These are phyloP conservation scores for Saxophila tyrrhenica DNA, from an alignment of 495 filamentous ascomycete genomes.

Conservation along the genomic window DNA sequence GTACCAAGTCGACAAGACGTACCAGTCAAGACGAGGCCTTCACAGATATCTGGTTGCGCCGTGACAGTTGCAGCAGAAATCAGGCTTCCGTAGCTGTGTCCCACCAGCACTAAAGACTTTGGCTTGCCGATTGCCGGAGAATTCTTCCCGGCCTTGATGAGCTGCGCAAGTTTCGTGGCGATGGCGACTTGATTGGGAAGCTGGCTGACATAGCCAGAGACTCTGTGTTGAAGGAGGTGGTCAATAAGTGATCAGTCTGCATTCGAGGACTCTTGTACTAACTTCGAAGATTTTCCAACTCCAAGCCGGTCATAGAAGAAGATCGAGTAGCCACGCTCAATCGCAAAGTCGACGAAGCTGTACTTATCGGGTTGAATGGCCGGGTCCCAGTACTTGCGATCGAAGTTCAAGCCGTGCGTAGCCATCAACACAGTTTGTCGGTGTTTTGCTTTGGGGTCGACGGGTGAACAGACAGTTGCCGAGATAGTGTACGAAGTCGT, in stretches of 20 bases:
- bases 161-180: neutral
- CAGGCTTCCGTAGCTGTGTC: neutral
- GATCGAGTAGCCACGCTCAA: neutral
- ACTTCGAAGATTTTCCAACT: neutral
- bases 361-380: neutral
- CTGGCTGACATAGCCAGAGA: neutral
- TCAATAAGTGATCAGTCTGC: no score
- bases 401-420: neutral
- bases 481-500: neutral
- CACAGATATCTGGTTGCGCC: neutral
- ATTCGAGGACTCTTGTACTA: neutral
- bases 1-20: neutral
- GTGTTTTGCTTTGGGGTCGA: neutral
- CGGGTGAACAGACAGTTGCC: neutral
- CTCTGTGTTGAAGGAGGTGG: neutral
- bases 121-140: neutral
- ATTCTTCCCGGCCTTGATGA: neutral
- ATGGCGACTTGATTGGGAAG: neutral
- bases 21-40: neutral
- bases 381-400: neutral
- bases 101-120: neutral
- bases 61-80: neutral
- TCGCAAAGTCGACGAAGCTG: neutral
- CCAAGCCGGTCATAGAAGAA: neutral
- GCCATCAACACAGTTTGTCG: neutral